Conservation (phyloP, 352 stramenopile species). For the Globisporangium rhizosaccharum region DNA sequence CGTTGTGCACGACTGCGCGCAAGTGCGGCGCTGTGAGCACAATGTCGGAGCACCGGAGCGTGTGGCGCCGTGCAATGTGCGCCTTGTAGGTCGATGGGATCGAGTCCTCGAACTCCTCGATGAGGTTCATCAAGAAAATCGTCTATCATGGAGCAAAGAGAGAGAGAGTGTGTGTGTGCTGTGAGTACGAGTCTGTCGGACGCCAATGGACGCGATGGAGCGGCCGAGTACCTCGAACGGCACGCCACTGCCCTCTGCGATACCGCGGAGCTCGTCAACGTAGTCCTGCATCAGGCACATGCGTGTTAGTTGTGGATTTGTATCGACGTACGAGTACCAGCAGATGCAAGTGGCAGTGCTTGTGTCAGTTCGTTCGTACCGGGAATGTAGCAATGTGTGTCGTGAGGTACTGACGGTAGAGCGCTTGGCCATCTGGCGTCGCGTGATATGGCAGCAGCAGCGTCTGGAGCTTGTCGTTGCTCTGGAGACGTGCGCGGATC, state of each 20-base stretch:
- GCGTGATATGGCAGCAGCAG: constrained; percentile 49
- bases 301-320: neutral
- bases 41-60: constrained; percentile 59
- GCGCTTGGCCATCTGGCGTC: constrained; percentile 25
- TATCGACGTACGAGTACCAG: neutral
- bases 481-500: constrained; percentile 35
- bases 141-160: constrained; percentile 16
- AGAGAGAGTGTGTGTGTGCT: neutral
- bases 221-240: constrained; percentile 31
- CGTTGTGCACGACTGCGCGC: constrained; percentile 64
- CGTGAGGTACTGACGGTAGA: constrained; percentile 43
- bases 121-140: constrained; percentile 70
- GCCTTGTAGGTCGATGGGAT: constrained; percentile 35
- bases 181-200: too few species aligned
- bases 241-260: constrained; percentile 50
- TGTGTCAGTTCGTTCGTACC: constrained; percentile 15
- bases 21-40: constrained; percentile 39
- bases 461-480: constrained; percentile 50
- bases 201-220: neutral
- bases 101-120: constrained; percentile 65
- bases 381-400: constrained; percentile 47
- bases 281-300: constrained; percentile 37
- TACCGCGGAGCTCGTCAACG: constrained; percentile 55
- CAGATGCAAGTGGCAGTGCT: neutral
- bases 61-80: constrained; percentile 10